Base-by-base conservation (phyloP, 2,329 filamentous ascomycete species). In the Pezicula radicicola region DNA sequence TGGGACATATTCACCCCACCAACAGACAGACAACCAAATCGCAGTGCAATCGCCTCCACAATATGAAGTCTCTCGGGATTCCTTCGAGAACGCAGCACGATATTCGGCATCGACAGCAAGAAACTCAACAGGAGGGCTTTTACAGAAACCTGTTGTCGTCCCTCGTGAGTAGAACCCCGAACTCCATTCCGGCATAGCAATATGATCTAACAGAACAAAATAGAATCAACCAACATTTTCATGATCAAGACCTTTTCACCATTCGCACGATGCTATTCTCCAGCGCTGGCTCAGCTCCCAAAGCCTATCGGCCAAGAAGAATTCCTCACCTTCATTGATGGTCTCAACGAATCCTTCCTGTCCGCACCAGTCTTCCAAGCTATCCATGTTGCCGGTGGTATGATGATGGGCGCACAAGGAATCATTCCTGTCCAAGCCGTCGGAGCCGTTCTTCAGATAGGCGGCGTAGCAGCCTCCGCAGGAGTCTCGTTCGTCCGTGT, bases 311-410 rank as follows among this genome's bases (percentile, higher is more conserved):
- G 39, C 16, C 18, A 49, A 46, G 40, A 42, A 12, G 57, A 62
- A 18, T 65, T 65, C 50, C 56, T 66, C 16, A 37, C 53, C 6
- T 65, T 66, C 52, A 52, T 66, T 51, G 62, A 65, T 42, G 58
- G 59, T 8, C 56, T 66, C 30, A 66, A 66, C 49, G 52, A 61
- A 37, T 59, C 55, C 36, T 65, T 63, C 51, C 51, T 66, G 30
- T 62, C 61, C 8, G 51, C 59, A 10, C 63, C 64, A 0, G 53
- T 61, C 50, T 61, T 64, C 50, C 57, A 66, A 53, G 51, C 52
- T 9, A 50, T 57, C 7, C 53, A 60, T 30, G 43, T 62, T 4
- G 57, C 55, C 3, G 62, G 64, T 4, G 55, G 54, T 2, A 49
- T 54, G 16, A 57, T 66, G 45, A 44, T 55, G 6, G 50, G 56